Evolutionary conservation across 2,329 filamentous ascomycete genomes (phyloP).

Genomic region (Calonectria leucothoes): DNA sequence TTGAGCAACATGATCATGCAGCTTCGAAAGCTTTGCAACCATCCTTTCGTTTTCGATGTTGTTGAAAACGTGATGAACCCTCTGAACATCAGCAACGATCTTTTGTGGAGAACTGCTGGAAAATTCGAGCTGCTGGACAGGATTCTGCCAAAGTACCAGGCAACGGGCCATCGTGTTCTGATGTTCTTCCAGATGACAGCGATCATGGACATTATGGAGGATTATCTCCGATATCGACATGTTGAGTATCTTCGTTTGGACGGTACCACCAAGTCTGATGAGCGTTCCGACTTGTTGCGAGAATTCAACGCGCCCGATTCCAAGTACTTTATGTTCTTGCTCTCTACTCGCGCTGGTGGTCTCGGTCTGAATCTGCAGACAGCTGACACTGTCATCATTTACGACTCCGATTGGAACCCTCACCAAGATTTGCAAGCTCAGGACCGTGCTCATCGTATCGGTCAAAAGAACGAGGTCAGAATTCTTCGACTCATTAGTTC

Average conservation of each 20-base stretch:
- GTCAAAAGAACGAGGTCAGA: conserved; percentile 98
- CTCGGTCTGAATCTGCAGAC: conserved; percentile 97
- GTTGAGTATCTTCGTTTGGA: conserved; percentile 92
- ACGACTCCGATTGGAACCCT: conserved; percentile 99
- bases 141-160: conserved; percentile 91
- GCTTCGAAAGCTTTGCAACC: conserved; percentile 97
- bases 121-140: conserved; percentile 97
- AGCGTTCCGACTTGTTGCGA: conserved; percentile 89
- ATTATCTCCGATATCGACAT: conserved; percentile 87
- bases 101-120: conserved; percentile 93
- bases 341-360: conserved; percentile 99
- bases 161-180: conserved; percentile 91
- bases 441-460: conserved; percentile 99
- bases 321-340: conserved; percentile 95
- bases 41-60: conserved; percentile 98
- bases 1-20: conserved; percentile 99
- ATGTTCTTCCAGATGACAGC: conserved; percentile 99
- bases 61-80: conserved; percentile 99
- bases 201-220: conserved; percentile 99
- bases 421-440: conserved; percentile 99
- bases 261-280: conserved; percentile 96
- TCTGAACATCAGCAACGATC: conserved; percentile 85
- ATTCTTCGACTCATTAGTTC: conserved; percentile 96
- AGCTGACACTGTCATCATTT: conserved; percentile 98
- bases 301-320: conserved; percentile 92